A percentile compares a stretch with the other conserved stretches of the same genome.
Evolutionary conservation across 305 asterid species (phyloP).

Genomic region (Salvia sclarea): DNA sequence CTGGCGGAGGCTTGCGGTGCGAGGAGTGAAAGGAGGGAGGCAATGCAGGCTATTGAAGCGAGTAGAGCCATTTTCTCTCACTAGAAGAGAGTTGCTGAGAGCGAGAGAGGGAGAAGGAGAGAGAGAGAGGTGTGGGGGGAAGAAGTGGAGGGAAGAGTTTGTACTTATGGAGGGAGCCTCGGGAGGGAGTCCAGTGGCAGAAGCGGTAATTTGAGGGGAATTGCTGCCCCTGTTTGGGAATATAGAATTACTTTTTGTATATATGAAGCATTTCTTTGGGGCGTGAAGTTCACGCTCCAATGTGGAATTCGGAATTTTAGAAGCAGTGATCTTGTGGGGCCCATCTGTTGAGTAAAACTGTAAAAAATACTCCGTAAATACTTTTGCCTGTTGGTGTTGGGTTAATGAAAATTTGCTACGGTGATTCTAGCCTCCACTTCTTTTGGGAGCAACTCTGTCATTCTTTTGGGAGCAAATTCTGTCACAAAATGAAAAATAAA

Average conservation of each 20-base stretch:
- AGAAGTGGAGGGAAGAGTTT: constrained; percentile 51
- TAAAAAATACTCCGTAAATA: too few relatives aligned
- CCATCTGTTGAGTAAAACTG: constrained; percentile 1
- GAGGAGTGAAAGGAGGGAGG: constrained; percentile 30
- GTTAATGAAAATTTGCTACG: constrained; percentile 16
- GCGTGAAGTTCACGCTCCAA: constrained; percentile 32
- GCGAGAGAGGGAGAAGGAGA: constrained; percentile 15
- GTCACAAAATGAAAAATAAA: too few relatives aligned
- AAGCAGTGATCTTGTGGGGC: constrained; percentile 25
- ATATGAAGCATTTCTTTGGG: constrained; percentile 7
- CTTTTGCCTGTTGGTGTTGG: too few relatives aligned
- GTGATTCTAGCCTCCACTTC: not conserved
- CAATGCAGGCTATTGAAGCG: constrained; percentile 40
- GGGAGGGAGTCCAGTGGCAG: constrained; percentile 53
- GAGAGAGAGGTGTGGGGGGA: constrained; percentile 3
- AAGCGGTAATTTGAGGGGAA: constrained; percentile 43
- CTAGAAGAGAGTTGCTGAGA: not conserved
- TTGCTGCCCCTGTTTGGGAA: constrained; percentile 23
- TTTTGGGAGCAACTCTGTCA: too few relatives aligned
- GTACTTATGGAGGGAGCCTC: constrained; percentile 61
- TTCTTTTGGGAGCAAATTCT: too few relatives aligned
- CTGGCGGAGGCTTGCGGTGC: constrained; percentile 39
- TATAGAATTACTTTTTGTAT: constrained; percentile 14
- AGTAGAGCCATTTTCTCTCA: constrained; percentile 46
- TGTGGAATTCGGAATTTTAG: not conserved